Base-by-base conservation (phyloP, 495 filamentous ascomycete species). In the Cenococcum geophilum region DNA sequence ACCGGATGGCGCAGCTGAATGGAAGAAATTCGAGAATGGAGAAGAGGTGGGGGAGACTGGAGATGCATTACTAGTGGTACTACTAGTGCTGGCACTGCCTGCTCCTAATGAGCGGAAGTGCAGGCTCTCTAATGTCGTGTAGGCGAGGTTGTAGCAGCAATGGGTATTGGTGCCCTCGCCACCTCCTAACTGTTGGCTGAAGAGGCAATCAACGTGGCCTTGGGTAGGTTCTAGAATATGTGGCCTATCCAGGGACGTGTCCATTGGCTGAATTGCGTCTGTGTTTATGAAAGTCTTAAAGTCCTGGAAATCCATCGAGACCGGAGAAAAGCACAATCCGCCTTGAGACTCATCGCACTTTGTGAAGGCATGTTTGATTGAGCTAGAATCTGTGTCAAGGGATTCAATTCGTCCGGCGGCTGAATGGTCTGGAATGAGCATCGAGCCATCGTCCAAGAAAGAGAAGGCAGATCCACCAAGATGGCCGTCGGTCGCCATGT, bases 91-190 rank as follows among this genome's bases (percentile, higher is more conserved):
- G 48, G 48, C 14, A 21, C 43, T 57, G 32, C 18, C 12, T 5
- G 25, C 16, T 6, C 27, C 27, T n/a, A 21, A n/a, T 40, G 34
- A 37, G 1, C 43, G 36, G 52, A 58, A 40, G 51, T 50, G 57
- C 8, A 67, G 60, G 11, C 42, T 52, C 23, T 63, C 60, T 27
- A 67, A 47, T 0, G 60, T 63, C 32, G 57, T 27, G 45, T 63
- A 63, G 5, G 64, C 64, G 20, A 63, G 64, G 21, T 18, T 63
- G 52, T 60, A 63, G 60, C 64, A 67, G 60, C 42, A 57, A 37
- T 67, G 64, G 9, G 42, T 14, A 52, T 59, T 52, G 16, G 64
- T 59, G 60, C 56, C 63, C 45, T 55, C 23, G 6, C 48, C 47
- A 23, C n/a, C 1, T 22, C 2, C 14, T 23, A 21, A 52, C 12